A percentile compares a stretch with the other conserved stretches of the same genome.
These are phyloP conservation scores for Amanita rimosa DNA, from an alignment of 768 basidiomycete species.

Conservation along the genomic window DNA sequence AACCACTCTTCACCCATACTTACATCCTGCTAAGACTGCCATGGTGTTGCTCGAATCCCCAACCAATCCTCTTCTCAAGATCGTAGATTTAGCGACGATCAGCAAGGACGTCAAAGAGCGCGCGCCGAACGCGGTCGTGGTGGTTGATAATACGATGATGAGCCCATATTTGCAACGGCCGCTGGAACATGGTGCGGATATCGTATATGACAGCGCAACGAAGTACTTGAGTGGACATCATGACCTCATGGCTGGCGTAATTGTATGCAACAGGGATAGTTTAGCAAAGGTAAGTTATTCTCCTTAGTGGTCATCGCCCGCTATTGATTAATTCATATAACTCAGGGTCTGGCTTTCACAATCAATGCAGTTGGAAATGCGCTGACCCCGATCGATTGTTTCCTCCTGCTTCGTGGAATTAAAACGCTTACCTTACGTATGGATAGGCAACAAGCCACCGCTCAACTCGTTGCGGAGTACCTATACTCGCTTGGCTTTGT, in stretches of 20 bases:
- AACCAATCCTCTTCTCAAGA: conserved; percentile 94
- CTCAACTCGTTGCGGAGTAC: conserved; percentile 78
- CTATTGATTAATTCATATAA: conserved; percentile 5
- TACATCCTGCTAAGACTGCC: conserved; percentile 65
- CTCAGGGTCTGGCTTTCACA: conserved; percentile 75
- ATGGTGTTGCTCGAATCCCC: conserved; percentile 98
- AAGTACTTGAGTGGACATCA: conserved; percentile 98
- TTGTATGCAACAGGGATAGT: conserved; percentile 87
- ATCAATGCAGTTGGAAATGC: conserved; percentile 94
- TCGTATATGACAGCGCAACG: conserved; percentile 96
- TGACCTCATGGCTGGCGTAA: conserved; percentile 97
- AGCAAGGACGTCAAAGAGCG: conserved; percentile 74
- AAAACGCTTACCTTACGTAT: conserved; percentile 96
- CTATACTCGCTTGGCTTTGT: conserved; percentile 77
- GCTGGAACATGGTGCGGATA: conserved; percentile 90
- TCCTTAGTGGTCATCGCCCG: background rate
- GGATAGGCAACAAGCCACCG: conserved; percentile 83
- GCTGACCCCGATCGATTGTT: conserved; percentile 90
- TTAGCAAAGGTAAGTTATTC: conserved; percentile 58
- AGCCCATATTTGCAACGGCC: conserved; percentile 95
- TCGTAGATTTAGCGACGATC: conserved; percentile 81
- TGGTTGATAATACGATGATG: conserved; percentile 99
- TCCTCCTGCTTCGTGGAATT: conserved; percentile 88
- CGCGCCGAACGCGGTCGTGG: conserved; percentile 70
- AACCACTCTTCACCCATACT: conserved; percentile 43